A percentile compares a stretch with the other conserved stretches of the same genome.
Evolutionary conservation across 2,329 filamentous ascomycete species (phyloP).

Genomic region (Penicillium aurantiogriseum): DNA sequence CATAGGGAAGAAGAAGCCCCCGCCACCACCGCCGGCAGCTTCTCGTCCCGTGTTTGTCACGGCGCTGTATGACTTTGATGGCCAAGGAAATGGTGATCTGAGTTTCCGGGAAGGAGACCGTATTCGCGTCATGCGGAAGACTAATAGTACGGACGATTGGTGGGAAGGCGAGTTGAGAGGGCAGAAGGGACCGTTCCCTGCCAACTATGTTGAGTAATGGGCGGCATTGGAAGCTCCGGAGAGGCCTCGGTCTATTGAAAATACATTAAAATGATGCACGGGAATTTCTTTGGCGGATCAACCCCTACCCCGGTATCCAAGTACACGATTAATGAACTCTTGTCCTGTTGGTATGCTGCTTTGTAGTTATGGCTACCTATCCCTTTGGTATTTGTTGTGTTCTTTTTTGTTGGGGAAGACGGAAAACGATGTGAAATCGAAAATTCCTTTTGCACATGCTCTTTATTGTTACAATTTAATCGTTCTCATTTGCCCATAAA

Average conservation of each 20-base stretch:
- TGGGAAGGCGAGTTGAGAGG: slow-evolving; percentile 78
- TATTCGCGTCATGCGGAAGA: slow-evolving; percentile 76
- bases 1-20: slow-evolving; percentile 71
- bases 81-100: slow-evolving; percentile 68
- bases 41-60: slow-evolving; percentile 61
- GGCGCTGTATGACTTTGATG: slow-evolving; percentile 72
- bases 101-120: slow-evolving; percentile 73
- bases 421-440: no score
- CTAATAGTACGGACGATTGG: slow-evolving; percentile 78
- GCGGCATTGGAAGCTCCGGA: not conserved
- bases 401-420: no score
- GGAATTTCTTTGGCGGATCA: not conserved
- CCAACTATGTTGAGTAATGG: slow-evolving; percentile 68
- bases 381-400: no score
- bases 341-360: no score
- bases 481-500: no score
- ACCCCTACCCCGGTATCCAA: not conserved
- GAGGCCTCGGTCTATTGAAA: not conserved
- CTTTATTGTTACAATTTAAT: no score
- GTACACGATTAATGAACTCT: not conserved
- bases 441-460: no score
- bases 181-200: slow-evolving; percentile 70
- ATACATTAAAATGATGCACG: not conserved
- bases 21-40: slow-evolving; percentile 65
- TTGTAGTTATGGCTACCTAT: no score